phyloP scores from a whole-genome alignment of 1,284 basidiomycete species.

The Ustilago sp. region DNA sequence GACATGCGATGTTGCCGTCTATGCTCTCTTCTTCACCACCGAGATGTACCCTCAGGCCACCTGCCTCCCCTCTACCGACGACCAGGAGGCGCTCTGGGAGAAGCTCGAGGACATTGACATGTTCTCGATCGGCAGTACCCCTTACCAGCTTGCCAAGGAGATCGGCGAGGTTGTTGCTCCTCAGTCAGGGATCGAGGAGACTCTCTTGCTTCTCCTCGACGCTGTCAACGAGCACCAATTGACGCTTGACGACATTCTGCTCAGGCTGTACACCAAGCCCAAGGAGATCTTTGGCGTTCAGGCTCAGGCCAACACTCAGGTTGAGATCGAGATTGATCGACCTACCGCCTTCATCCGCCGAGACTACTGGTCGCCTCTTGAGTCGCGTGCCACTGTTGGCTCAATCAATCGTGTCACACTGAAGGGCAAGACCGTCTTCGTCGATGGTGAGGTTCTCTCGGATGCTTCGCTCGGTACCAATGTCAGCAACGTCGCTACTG shows the following conservation, averaged over 20 bases:
- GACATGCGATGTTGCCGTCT: constrained; percentile 95
- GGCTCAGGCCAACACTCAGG: constrained; percentile 78
- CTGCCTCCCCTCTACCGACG: constrained; percentile 80
- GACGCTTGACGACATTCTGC: constrained; percentile 83
- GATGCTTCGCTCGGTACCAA: constrained; percentile 80
- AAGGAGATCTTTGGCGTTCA: constrained; percentile 90
- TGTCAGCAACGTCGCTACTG: constrained; percentile 76
- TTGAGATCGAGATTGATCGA: constrained; percentile 92
- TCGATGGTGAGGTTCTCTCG: constrained; percentile 83
- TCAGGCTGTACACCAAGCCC: constrained; percentile 89
- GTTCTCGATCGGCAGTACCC: constrained; percentile 88
- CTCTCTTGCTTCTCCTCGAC: constrained; percentile 85
- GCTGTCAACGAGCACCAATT: constrained; percentile 85
- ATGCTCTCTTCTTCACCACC: constrained; percentile 87
- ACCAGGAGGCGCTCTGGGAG: constrained; percentile 89
- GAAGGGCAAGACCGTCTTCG: constrained; percentile 88
- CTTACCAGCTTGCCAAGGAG: constrained; percentile 81
- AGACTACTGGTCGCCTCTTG: constrained; percentile 85
- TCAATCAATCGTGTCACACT: constrained; percentile 90
- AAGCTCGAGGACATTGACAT: constrained; percentile 87
- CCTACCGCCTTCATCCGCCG: constrained; percentile 75
- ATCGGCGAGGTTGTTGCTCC: constrained; percentile 78
- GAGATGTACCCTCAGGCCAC: constrained; percentile 74
- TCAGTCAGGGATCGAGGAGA: constrained; percentile 86
- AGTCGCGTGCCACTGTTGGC: constrained; percentile 77